Evolutionary conservation across 1,284 basidiomycete genomes (phyloP).

Genomic region (Tilletia caries): DNA sequence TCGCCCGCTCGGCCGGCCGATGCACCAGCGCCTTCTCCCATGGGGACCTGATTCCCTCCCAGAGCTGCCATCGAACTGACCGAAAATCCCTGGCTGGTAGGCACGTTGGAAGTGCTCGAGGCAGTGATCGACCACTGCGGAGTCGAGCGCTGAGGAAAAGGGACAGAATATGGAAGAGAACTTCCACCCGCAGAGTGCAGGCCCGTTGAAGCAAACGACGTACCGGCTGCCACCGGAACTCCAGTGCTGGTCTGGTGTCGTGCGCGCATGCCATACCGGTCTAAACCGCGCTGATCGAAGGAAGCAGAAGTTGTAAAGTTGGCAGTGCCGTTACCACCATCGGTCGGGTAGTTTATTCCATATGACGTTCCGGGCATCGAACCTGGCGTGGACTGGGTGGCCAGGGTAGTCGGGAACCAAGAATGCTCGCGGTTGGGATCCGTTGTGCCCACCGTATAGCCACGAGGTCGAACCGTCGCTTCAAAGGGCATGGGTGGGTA

Average conservation of each 20-base stretch:
- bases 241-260: background rate
- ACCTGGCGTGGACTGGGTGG: background rate
- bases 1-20: background rate
- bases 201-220: background rate
- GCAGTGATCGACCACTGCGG: background rate
- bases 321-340: background rate
- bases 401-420: background rate
- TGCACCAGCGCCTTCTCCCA: background rate
- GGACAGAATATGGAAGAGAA: background rate
- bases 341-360: background rate
- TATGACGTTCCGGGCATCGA: background rate
- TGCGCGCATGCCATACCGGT: slow-evolving; percentile 2
- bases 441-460: background rate
- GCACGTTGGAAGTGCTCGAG: background rate
- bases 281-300: background rate
- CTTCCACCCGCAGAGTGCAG: too few relatives aligned
- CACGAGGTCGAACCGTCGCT: background rate
- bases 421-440: background rate
- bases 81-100: background rate
- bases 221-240: background rate
- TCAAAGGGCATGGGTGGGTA: background rate
- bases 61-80: too few relatives aligned
- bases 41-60: too few relatives aligned
- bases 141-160: background rate
- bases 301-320: background rate